Evolutionary conservation across 306 rosid species (phyloP), one percentile per base, ranked within the genome.

Genomic region (Quercus glauca): DNA sequence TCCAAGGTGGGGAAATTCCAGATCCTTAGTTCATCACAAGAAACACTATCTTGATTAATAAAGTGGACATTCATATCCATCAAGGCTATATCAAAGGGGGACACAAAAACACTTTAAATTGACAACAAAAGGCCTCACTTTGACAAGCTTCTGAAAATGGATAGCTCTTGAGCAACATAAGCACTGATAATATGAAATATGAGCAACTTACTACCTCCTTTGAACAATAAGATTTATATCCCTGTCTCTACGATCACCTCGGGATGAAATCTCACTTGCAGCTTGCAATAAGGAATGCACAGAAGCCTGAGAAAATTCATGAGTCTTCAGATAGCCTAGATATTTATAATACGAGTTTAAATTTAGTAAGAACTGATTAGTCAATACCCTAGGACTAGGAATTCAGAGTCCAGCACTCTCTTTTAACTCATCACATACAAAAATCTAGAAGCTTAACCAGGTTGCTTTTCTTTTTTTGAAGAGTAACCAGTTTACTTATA

Each of bases 201-300:
- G 79, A 85, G 73, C 61, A 73, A 83, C 41, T 61, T 15, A 55
- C 69, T 90, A 92, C 99, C 99, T 96, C 84, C 87, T 92, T 75
- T 96, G 98, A 81, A 90, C 93, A 82, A 90, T 87, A 68, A 80
- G 82, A 73, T 91, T 91, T 78, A 89, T 87, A 83, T 87, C 91
- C 84, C 88, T 89, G 82, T 93, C 93, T 84, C 94, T 86, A 71
- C 78, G 85, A 82, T 90, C 93, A 65, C 91, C 89, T 79, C 74
- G 87, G 65, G 93, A 86, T 79, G 97, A 92, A 83, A 96, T 85
- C 83, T 96, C 97, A 53, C 83, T 90, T 55, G 89, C 97, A 83
- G 98, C 99, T 76, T 93, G 96, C 92, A 96, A 73, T 75, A 96
- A 90, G 61, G 96, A 91, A 87, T 86, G 90, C 75, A 89, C 92